Percentiles rank a stretch among this genome's conserved stretches.
phyloP scores from a whole-genome alignment of 1,284 basidiomycete species.

The Ceratobasidium sp. region DNA sequence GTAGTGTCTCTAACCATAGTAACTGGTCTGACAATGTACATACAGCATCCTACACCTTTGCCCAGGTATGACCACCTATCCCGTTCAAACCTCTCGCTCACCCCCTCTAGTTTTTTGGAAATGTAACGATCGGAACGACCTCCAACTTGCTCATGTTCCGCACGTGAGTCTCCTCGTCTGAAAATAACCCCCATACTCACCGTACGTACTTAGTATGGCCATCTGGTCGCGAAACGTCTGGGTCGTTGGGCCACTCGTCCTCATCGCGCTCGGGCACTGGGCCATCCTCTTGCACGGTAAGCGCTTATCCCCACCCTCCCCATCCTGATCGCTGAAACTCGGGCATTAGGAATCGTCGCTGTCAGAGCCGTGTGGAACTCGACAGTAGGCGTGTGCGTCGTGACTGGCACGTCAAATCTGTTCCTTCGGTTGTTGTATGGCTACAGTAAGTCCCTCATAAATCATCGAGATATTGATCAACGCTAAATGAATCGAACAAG shows the following conservation, averaged over 20 bases:
- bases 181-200: not conserved
- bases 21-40: constrained; percentile 69
- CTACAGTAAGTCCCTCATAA: constrained; percentile 52
- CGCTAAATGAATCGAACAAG: constrained; percentile 47
- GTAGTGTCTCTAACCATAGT: constrained; percentile 62
- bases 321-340: not conserved
- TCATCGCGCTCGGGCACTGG: constrained; percentile 78
- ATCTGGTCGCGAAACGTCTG: constrained; percentile 73
- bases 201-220: constrained; percentile 63
- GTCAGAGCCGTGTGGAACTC: constrained; percentile 38
- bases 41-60: constrained; percentile 11
- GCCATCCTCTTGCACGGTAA: constrained; percentile 76
- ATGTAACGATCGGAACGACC: constrained; percentile 75
- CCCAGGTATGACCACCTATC: constrained; percentile 3
- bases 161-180: constrained; percentile 63
- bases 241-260: constrained; percentile 65
- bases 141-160: constrained; percentile 82
- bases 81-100: constrained; percentile 57
- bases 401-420: constrained; percentile 52
- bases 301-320: constrained; percentile 43
- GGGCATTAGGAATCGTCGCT: constrained; percentile 11
- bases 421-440: constrained; percentile 50
- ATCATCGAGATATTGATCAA: constrained; percentile 61
- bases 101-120: constrained; percentile 71
- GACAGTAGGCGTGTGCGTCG: constrained; percentile 50